Base-by-base conservation (phyloP, 345 rosid species). In the Bruguiera gymnorhiza region DNA sequence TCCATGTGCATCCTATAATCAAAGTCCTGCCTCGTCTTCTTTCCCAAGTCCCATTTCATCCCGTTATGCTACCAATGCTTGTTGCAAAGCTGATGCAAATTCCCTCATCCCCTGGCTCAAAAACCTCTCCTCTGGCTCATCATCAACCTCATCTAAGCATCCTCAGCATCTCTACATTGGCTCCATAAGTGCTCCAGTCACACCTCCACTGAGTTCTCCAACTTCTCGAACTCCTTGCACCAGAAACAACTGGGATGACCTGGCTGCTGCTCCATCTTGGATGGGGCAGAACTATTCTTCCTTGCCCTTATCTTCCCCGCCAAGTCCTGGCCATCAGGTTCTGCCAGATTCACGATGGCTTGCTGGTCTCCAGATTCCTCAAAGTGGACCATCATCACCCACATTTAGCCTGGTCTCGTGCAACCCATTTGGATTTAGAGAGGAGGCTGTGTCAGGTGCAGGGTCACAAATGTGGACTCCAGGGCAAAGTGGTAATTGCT, bases 121-220 rank as follows among this genome's bases (percentile, higher is more conserved):
- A 84, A 90, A 87, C 66, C 86, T 96, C 57, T 92, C 99, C 26
- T 88, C 99, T 15, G 83, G 88, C 24, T 89, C 99, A 6, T 90
- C 97, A 19, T 92, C 98, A 23, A 81, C 97, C 66, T 92, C 97
- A 15, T 86, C 98, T n/a, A 83, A 81, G 78, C 78, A 78, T 57
- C 87, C 97, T 31, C 71, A 77, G 70, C 86, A 86, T 68, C 86
- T 86, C 60, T 89, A 83, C 76, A 80, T 87, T 23, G 96, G 97
- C 54, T 95, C 99, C 43, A 88, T 96, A 53, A 96, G 99, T 79
- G 99, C 99, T 74, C 99, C 99, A 1, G 98, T 96, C 52, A 96
- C 99, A 7, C 99, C 99, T 71, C 97, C 97, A 60, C 71, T 90
- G 84, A 90, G 96, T 83, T 96, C 99, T 55, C 99, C 99, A 32